A percentile compares a stretch with the other conserved stretches of the same genome.
Evolutionary conservation across 768 basidiomycete species (phyloP).

Genomic region (Pisolithus sp.): DNA sequence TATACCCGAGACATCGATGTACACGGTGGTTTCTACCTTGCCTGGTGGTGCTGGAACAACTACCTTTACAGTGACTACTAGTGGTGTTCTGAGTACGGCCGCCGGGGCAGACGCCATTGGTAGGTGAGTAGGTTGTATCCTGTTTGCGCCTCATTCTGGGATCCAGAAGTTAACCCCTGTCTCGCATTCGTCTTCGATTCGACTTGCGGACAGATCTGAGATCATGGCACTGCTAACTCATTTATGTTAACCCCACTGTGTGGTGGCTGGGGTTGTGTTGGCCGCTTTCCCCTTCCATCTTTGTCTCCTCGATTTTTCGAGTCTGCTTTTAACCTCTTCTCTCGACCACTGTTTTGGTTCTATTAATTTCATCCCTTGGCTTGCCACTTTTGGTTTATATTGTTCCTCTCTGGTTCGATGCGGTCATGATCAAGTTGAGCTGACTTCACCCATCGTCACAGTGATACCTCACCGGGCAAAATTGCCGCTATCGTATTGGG

Average conservation of each 20-base stretch:
- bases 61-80: constrained; percentile 17
- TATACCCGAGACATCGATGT: constrained; percentile 12
- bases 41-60: constrained; percentile 8
- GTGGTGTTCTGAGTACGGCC: constrained; percentile 19
- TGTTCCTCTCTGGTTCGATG: not conserved
- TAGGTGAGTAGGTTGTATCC: constrained; percentile 12
- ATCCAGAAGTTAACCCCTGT: not conserved
- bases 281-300: not conserved
- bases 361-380: no score
- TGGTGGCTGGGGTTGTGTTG: not conserved
- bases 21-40: constrained; percentile 14
- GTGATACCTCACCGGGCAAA: constrained; percentile 15
- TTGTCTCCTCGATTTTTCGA: not conserved
- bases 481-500: constrained; percentile 21
- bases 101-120: not conserved
- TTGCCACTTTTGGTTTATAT: no score
- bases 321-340: not conserved
- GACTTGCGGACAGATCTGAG: not conserved
- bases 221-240: not conserved
- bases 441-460: constrained; percentile 2
- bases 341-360: not conserved
- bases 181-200: not conserved
- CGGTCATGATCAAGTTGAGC: constrained; percentile 3
- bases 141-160: not conserved
- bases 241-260: not conserved